A percentile compares a stretch with the other conserved stretches of the same genome.
Evolutionary conservation across 2,329 filamentous ascomycete genomes (phyloP).

Genomic region (Alternaria angustiovoidea): DNA sequence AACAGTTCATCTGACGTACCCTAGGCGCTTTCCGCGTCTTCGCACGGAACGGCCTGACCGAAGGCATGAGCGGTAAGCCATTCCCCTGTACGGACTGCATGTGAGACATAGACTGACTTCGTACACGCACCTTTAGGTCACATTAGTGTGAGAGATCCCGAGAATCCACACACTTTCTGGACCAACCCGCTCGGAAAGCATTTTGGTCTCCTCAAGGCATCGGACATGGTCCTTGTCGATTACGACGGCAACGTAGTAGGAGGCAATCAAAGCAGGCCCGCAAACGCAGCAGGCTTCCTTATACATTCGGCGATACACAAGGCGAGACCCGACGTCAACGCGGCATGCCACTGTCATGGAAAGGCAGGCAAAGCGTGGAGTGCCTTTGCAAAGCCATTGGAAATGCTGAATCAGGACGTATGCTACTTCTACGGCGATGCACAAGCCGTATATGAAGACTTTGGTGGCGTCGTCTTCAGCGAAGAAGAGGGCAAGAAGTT

Average conservation of each 20-base stretch:
- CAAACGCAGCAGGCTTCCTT: slow-evolving; percentile 73
- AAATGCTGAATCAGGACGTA: slow-evolving; percentile 76
- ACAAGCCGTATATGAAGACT: slow-evolving; percentile 71
- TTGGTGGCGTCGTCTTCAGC: slow-evolving; percentile 69
- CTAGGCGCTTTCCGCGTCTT: slow-evolving; percentile 70
- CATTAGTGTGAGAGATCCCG: slow-evolving; percentile 72
- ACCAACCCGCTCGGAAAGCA: slow-evolving; percentile 72
- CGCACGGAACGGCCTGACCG: slow-evolving; percentile 69
- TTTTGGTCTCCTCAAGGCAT: slow-evolving; percentile 70
- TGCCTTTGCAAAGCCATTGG: slow-evolving; percentile 68
- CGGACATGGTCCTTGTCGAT: slow-evolving; percentile 73
- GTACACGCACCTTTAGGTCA: slow-evolving; percentile 57
- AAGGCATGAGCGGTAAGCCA: slow-evolving; percentile 63
- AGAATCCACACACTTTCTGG: slow-evolving; percentile 70
- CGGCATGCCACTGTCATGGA: slow-evolving; percentile 75
- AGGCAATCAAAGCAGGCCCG: slow-evolving; percentile 66
- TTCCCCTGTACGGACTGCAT: neutral
- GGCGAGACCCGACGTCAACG: slow-evolving; percentile 69
- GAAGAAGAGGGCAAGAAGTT: slow-evolving; percentile 71
- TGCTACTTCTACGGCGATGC: slow-evolving; percentile 69
- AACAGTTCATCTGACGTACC: neutral
- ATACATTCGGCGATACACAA: slow-evolving; percentile 76
- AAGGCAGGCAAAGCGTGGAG: slow-evolving; percentile 73
- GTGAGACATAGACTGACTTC: neutral
- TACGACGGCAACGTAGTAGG: slow-evolving; percentile 69